Evolutionary conservation across 2,329 filamentous ascomycete species (phyloP).

Genomic region (Colletotrichum godetiae): DNA sequence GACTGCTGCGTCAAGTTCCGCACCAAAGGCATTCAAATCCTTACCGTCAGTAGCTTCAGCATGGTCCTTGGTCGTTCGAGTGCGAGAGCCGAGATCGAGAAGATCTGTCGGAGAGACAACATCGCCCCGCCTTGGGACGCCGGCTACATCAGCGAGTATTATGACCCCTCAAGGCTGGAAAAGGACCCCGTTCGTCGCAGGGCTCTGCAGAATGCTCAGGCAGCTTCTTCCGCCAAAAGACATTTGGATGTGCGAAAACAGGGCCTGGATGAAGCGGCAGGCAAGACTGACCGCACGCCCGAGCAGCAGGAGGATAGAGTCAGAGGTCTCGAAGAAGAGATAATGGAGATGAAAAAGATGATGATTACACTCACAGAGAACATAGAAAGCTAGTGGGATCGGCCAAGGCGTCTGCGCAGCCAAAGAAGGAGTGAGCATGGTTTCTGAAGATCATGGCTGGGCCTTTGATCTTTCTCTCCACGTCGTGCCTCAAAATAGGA

Average conservation of each 20-base stretch:
- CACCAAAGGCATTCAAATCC: slow-evolving; percentile 23
- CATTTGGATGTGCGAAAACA: neutral
- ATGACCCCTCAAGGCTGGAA: neutral
- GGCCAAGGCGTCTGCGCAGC: neutral
- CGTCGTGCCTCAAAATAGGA: neutral
- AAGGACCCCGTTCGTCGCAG: neutral
- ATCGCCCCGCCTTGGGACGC: slow-evolving; percentile 17
- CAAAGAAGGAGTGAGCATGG: neutral
- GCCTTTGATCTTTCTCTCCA: neutral
- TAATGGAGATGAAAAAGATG: neutral
- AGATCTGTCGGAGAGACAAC: slow-evolving; percentile 18
- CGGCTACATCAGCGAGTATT: slow-evolving; percentile 1
- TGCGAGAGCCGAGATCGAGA: slow-evolving; percentile 14
- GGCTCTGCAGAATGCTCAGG: neutral
- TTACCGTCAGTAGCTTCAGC: slow-evolving; percentile 15
- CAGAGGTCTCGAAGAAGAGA: neutral
- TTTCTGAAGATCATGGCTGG: neutral
- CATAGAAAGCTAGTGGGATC: neutral
- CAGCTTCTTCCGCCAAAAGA: neutral
- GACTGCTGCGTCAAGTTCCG: slow-evolving; percentile 27
- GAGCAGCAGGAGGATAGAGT: neutral
- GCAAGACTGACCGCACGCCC: neutral
- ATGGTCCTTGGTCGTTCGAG: slow-evolving; percentile 13
- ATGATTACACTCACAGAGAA: neutral
- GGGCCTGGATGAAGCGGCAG: neutral